Evolutionary conservation across 2,329 filamentous ascomycete genomes (phyloP).

Genomic region (Niveomyces coronatus): DNA sequence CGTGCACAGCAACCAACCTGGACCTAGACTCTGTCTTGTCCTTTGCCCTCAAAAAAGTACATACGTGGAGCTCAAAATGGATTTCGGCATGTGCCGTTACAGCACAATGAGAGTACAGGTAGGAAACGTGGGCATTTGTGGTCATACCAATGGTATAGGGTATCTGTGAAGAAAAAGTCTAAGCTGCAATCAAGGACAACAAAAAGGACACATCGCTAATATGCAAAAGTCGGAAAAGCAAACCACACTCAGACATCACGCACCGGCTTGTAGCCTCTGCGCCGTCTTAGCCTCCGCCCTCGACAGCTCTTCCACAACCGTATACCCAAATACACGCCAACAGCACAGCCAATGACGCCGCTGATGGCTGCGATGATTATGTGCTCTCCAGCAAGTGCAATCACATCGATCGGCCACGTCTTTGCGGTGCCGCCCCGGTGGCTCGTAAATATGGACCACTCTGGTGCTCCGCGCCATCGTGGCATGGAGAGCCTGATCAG

Average conservation of each 20-base stretch:
- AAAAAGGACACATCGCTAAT: slow-evolving; percentile 3
- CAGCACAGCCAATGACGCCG: neutral
- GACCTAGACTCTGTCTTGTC: too few species aligned
- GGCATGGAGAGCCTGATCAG: slow-evolving; percentile 7
- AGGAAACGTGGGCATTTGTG: too few species aligned
- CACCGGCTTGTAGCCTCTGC: slow-evolving; percentile 2
- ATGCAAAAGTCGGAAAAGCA: slow-evolving; percentile 1
- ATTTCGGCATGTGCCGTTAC: too few species aligned
- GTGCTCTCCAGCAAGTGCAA: slow-evolving; percentile 3
- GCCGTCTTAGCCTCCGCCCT: slow-evolving; percentile 1
- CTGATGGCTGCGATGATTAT: slow-evolving; percentile 1
- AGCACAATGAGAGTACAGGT: too few species aligned
- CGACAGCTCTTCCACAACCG: slow-evolving; percentile 2
- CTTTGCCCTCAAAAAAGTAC: too few species aligned
- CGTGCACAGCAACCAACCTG: too few species aligned
- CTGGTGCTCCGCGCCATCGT: slow-evolving; percentile 7
- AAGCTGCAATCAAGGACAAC: neutral
- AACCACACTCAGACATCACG: neutral
- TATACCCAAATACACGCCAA: slow-evolving; percentile 3
- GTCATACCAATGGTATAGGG: too few species aligned
- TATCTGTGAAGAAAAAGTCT: neutral
- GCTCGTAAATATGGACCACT: slow-evolving; percentile 8
- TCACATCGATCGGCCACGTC: slow-evolving; percentile 1
- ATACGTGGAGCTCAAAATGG: too few species aligned
- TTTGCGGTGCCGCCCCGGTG: slow-evolving; percentile 1